Conservation (phyloP, 176 grass and related monocot genomes). For the Hyparrhenia diplandra region DNA sequence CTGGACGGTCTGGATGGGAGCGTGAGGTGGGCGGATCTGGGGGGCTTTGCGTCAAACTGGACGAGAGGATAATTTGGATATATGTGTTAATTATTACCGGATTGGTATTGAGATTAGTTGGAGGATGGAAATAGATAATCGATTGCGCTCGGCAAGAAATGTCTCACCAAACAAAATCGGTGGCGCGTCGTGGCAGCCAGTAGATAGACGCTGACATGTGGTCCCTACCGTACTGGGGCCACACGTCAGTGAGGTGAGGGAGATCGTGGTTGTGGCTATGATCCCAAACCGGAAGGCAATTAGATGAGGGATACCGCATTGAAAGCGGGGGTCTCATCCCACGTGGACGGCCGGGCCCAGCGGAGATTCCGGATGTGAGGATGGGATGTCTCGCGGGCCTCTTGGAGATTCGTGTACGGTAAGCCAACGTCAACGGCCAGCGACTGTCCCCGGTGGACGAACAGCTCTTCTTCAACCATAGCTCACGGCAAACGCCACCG, state of each 20-base stretch:
- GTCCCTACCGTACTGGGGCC: rapidly evolving
- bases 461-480: neutral
- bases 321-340: neutral
- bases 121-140: constrained; percentile 8
- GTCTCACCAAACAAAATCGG: neutral
- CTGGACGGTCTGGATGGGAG: neutral
- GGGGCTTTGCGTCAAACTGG: neutral
- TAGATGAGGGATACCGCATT: neutral
- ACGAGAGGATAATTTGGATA: neutral
- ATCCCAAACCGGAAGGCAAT: neutral
- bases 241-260: neutral
- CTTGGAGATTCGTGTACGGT: constrained; percentile 28
- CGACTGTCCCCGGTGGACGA: constrained; percentile 11
- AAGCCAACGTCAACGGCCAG: constrained; percentile 12
- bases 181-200: neutral
- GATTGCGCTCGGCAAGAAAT: neutral
- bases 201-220: neutral
- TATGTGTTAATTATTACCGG: neutral
- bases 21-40: neutral
- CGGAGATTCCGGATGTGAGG: constrained; percentile 15
- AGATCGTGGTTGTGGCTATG: neutral
- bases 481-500: neutral
- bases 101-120: neutral
- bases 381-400: neutral
- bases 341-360: constrained; percentile 6